phyloP scores from a whole-genome alignment of 2,329 filamentous ascomycete genomes.

The Alternaria dauci region DNA sequence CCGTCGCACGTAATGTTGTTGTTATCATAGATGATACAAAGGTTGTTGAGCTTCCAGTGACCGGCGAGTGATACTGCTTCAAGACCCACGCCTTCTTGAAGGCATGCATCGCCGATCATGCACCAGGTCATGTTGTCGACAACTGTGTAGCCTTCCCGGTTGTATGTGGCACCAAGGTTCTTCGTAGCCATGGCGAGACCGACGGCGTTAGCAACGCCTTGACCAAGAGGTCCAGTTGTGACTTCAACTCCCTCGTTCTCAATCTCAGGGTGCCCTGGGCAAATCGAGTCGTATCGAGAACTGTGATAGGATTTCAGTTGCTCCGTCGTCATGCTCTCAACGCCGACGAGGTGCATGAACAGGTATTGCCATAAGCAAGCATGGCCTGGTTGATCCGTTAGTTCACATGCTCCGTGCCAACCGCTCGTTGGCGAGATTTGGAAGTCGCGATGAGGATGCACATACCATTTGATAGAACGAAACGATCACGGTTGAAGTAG shows the following conservation, averaged over 20 bases:
- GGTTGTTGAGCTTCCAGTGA: constrained; percentile 63
- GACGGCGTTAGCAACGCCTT: constrained; percentile 66
- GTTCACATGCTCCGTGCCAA: not conserved
- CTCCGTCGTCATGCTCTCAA: constrained; percentile 63
- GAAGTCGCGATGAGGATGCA: not conserved
- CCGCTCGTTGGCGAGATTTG: not conserved
- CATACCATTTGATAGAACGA: constrained; percentile 65
- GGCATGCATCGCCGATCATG: constrained; percentile 65
- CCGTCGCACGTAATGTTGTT: constrained; percentile 68
- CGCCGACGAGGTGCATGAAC: constrained; percentile 62
- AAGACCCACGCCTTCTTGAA: constrained; percentile 66
- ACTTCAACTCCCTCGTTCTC: constrained; percentile 66
- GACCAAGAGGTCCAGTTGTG: constrained; percentile 67
- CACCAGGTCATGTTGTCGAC: constrained; percentile 64
- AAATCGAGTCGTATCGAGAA: constrained; percentile 56
- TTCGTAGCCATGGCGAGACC: constrained; percentile 63
- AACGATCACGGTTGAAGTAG: constrained; percentile 69
- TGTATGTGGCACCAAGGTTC: constrained; percentile 68
- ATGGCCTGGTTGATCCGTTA: constrained; percentile 51
- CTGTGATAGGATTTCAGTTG: constrained; percentile 65
- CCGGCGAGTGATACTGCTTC: constrained; percentile 54
- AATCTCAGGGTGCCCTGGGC: constrained; percentile 66
- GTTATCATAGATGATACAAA: constrained; percentile 67
- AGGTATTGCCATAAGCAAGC: constrained; percentile 64
- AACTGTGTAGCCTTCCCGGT: constrained; percentile 56